Base-by-base conservation (phyloP, 2,329 filamentous ascomycete genomes). In the Endocalyx cinctus region DNA sequence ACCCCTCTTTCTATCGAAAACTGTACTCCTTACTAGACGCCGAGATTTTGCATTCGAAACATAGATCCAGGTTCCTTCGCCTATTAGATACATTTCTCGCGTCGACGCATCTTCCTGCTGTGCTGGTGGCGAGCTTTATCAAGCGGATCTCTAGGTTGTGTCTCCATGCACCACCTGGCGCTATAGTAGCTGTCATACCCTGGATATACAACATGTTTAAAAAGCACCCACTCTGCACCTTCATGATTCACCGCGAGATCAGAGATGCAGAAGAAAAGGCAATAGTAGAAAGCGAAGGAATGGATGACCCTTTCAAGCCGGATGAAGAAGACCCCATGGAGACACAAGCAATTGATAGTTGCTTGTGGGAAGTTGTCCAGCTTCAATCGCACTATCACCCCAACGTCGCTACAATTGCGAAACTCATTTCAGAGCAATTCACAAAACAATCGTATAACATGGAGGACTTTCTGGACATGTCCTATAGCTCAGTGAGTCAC, bases 381-480 rank as follows among this genome's bases (percentile, higher is more conserved):
- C 67, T 97, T 37, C 87, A 94, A 59, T 82, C 80, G 1, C 94
- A 98, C 60, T 97, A 94, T 60, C 92, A 98, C 56, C 92, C 94
- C 11, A 98, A 97, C 49, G 87, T 98, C 16, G 89, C 90, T 1
- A 92, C 89, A 3, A 79, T 98, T 47, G 84, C 88, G 27, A 92
- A 88, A 61, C 95, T 98, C 43, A 79, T 98, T 37, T 86, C 86
- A 3, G 88, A 97, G 63, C 92, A 97, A 58, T 98, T 97, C 59
- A 98, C 92, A 3, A 98, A 98, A 65, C 82, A 88, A 47, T 75
- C 83, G 3, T 98, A 97, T 62, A 92, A 88, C 49, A 65, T 96
- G n/a, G 92, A 98, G 55, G 92, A 98, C 55, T 98, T 98, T 61
- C 65, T 97, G 29, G 92, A 98, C 55, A 88, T 97, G 58, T 90